These are phyloP conservation scores for Globisporangium lucens DNA, from an alignment of 352 stramenopile genomes.

Conservation along the genomic window DNA sequence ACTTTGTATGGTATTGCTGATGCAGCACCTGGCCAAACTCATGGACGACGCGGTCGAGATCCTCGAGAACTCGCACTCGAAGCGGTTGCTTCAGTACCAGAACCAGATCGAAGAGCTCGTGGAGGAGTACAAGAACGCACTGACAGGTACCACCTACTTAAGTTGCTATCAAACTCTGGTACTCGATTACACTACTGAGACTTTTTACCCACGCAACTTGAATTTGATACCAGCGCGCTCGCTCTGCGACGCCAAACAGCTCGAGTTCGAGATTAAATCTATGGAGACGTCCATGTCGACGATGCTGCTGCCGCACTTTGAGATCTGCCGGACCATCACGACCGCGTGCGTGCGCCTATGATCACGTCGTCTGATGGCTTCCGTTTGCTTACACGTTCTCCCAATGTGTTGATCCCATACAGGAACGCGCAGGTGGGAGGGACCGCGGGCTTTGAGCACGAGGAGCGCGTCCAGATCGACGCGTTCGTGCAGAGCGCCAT, in stretches of 20 bases:
- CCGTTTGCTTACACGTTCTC: neutral
- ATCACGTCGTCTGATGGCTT: neutral
- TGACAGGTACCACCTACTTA: slow-evolving; percentile 19
- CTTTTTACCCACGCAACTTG: no score
- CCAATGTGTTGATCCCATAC: neutral
- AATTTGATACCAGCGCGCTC: slow-evolving; percentile 24
- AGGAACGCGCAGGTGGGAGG: slow-evolving; percentile 44
- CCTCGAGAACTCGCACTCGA: slow-evolving; percentile 37
- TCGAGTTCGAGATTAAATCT: slow-evolving; percentile 33
- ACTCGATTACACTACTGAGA: neutral
- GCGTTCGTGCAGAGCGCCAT: slow-evolving; percentile 31
- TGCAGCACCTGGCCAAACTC: slow-evolving; percentile 28
- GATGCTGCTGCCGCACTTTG: slow-evolving; percentile 51
- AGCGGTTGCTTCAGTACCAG: slow-evolving; percentile 28
- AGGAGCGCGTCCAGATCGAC: slow-evolving; percentile 28
- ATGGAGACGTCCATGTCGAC: slow-evolving; percentile 47
- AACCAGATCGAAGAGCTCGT: slow-evolving; percentile 29
- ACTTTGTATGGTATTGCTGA: neutral
- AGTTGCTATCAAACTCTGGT: neutral
- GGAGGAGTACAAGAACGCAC: slow-evolving; percentile 23
- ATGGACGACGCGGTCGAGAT: slow-evolving; percentile 35
- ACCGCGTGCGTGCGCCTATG: slow-evolving; percentile 34
- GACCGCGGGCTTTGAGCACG: slow-evolving; percentile 20
- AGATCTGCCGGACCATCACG: slow-evolving; percentile 53
- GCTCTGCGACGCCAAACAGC: slow-evolving; percentile 31